Base-by-base conservation (phyloP, 176 grass and related monocot genomes). In the Avena eriantha region DNA sequence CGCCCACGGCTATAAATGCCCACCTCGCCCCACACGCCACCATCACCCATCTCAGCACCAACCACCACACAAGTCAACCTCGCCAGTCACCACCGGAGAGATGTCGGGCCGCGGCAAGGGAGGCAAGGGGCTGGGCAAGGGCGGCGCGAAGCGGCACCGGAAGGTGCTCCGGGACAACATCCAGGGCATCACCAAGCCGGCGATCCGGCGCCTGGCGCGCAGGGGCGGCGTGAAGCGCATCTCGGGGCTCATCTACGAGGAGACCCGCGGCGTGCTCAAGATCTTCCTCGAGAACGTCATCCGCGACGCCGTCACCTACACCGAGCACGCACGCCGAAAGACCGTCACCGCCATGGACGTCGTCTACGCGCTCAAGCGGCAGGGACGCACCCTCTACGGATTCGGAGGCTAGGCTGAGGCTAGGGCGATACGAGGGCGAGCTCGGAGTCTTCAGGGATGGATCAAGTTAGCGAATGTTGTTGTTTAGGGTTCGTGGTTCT, bases 211-310 rank as follows among this genome's bases (percentile, higher is more conserved):
- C 1, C 78, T 95, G 73, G 96, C 96, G 13, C 67, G 92, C 10
- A 77, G 96, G 16, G 96, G 96, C 4, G 93, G 96, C 73, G 96
- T 98, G 49, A 98, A 98, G 90, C 93, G 96, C 87, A 98, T 98
- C 86, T 90, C 85, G 12, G 93, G 96, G 0, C 87, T 98, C 33
- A 98, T 95, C 88, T 98, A 98, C 75, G 95, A 98, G 91, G 95
- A 97, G 93, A 97, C 93, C 12, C 95, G 93, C 54, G 95, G 95
- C 80, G 95, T 97, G 39, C 95, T 97, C 77, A 97, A 97, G 96
- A 95, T 98, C 90, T 98, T 98, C 78, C 93, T 98, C 19, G 93
- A 98, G 93, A 98, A 98, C 58, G 91, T 98, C 50, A 98, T 98
- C 86, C 93, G 96, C 76, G 96, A 98, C 45, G 96, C 93, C 31